Base-by-base conservation (phyloP, 768 basidiomycete genomes). In the Naematelia encephala region DNA sequence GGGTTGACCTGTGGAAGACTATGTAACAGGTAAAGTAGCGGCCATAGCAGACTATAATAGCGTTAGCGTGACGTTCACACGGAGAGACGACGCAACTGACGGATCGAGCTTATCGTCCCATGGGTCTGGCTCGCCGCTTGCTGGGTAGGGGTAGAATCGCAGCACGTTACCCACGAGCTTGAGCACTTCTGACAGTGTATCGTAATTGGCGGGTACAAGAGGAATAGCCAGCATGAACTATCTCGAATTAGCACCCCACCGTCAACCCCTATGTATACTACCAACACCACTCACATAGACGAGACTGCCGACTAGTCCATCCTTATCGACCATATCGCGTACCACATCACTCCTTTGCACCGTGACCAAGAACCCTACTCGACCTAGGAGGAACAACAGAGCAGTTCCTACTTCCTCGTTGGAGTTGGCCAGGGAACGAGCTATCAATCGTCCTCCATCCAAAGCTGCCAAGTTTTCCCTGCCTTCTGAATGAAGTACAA, bases 101-200 rank as follows among this genome's bases (percentile, higher is more conserved):
- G 82, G 80, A 63, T 91, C 87, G 43, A 93, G 79, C 54, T 82
- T 83, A 2, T 83, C 66, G 70, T 83, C 86, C 90, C 90, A 92
- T 60, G 80, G 83, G 61, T 91, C 89, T 1, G 85, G 86, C 79
- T 63, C 82, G 80, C 60, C 66, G 39, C 29, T 51, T 34, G 45
- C 57, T 48, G 58, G 42, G 60, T 54, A 44, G 54, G 61, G 76
- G 63, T 89, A 3, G 90, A 90, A 76, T 90, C 91, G 71, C 88
- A 90, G 80, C 27, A 94, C 73, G 73, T 94, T 92, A 77, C 90
- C 92, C 2, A 83, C 80, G 48, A 91, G 81, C 72, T 97, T 97
- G 56, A 97, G 82, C 23, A 91, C 72, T 75, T 97, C 92, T 2
- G 83, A 82, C 79, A 88, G 82, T 1, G 91, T 90, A 56, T 90